These are phyloP conservation scores for Petrea volubilis DNA, from an alignment of 257 asterid genomes.

Conservation along the genomic window DNA sequence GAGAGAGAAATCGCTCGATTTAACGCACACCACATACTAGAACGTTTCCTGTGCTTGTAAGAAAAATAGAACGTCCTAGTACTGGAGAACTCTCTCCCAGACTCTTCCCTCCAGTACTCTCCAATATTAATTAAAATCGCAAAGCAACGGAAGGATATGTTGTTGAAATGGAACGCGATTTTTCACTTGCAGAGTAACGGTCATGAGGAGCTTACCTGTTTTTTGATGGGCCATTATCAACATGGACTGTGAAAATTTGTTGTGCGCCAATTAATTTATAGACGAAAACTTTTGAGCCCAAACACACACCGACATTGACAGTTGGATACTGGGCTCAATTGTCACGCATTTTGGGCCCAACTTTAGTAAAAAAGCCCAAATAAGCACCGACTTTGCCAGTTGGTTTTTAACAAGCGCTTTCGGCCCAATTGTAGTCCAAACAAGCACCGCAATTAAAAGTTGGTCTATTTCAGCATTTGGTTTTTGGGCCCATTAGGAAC, in stretches of 20 bases:
- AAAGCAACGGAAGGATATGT: too few relatives aligned
- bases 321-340: background rate
- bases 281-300: background rate
- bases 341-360: background rate
- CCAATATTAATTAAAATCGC: conserved; percentile 19
- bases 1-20: conserved; percentile 17
- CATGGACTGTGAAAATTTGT: too few relatives aligned
- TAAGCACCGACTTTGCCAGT: too few relatives aligned
- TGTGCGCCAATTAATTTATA: too few relatives aligned
- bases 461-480: too few relatives aligned
- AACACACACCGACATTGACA: background rate
- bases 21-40: conserved; percentile 38
- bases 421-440: too few relatives aligned
- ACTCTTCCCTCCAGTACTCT: background rate
- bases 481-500: too few relatives aligned
- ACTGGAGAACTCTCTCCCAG: background rate
- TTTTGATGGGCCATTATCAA: too few relatives aligned
- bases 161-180: background rate
- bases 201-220: background rate
- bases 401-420: too few relatives aligned
- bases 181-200: background rate
- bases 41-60: background rate
- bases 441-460: too few relatives aligned
- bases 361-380: too few relatives aligned
- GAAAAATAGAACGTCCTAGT: conserved; percentile 1